These are phyloP conservation scores for Balamuthia mandrillaris DNA, from an alignment of 208 protist genomes.

Conservation along the genomic window DNA sequence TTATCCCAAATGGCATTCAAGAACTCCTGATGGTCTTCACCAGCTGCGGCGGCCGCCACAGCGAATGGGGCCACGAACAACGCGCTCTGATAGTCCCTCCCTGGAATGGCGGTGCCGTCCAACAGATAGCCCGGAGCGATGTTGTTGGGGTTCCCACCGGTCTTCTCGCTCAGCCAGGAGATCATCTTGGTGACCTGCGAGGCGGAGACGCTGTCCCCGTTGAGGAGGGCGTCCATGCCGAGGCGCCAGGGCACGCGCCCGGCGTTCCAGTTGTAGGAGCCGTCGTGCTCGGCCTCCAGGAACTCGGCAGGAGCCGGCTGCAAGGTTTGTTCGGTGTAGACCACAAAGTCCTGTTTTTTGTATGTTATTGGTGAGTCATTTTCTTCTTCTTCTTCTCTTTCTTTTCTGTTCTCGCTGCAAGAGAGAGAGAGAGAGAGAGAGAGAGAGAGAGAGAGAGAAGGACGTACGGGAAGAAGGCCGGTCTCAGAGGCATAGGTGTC, in stretches of 20 bases:
- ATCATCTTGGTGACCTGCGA: neutral
- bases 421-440: no score
- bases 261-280: neutral
- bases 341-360: no score
- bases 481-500: no score
- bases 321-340: no score
- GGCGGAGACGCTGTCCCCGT: neutral
- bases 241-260: neutral
- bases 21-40: neutral
- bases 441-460: no score
- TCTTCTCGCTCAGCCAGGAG: neutral
- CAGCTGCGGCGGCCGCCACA: neutral
- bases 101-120: neutral
- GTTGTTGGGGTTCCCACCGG: neutral
- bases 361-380: no score
- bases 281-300: neutral
- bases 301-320: neutral
- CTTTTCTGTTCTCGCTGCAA: no score
- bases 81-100: neutral
- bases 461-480: no score
- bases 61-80: slow-evolving; percentile 5
- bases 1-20: neutral
- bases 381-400: no score
- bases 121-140: neutral
- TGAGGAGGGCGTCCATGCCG: neutral